Percentiles rank a stretch among this genome's conserved stretches.
Evolutionary conservation across 495 filamentous ascomycete genomes (phyloP).

Genomic region (Trichodelitschia bisporula): DNA sequence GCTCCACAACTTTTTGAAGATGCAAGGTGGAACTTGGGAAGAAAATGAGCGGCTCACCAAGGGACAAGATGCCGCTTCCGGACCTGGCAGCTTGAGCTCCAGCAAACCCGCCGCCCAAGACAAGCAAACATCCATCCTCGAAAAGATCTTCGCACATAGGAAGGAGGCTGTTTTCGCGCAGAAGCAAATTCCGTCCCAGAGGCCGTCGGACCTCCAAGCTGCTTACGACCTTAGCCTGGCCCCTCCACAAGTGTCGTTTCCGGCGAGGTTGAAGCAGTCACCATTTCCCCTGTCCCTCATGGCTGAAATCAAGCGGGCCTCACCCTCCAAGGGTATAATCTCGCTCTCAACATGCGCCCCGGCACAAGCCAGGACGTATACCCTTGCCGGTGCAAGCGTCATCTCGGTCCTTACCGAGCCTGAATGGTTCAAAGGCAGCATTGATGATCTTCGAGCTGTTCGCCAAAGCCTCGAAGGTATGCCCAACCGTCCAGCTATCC

Average conservation of each 20-base stretch:
- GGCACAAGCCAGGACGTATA: slow-evolving; percentile 75
- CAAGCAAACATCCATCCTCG: slow-evolving; percentile 66
- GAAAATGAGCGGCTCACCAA: slow-evolving; percentile 31
- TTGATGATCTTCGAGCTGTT: slow-evolving; percentile 78
- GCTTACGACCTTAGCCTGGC: slow-evolving; percentile 62
- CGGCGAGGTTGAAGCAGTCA: slow-evolving; percentile 51
- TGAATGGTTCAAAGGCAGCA: slow-evolving; percentile 94
- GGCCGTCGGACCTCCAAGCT: slow-evolving; percentile 66
- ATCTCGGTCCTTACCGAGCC: slow-evolving; percentile 96
- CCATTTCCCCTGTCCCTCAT: slow-evolving; percentile 65
- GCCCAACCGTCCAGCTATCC: slow-evolving; percentile 70
- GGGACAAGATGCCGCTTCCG: slow-evolving; percentile 7
- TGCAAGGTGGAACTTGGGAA: slow-evolving; percentile 75
- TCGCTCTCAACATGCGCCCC: slow-evolving; percentile 69
- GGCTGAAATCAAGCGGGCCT: slow-evolving; percentile 93
- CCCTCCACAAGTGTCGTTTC: slow-evolving; percentile 66
- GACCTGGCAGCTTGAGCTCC: no score
- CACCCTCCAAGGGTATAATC: slow-evolving; percentile 89
- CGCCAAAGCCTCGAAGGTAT: slow-evolving; percentile 71
- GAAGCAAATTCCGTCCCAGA: slow-evolving; percentile 63
- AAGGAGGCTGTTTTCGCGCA: slow-evolving; percentile 54
- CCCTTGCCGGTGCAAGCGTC: slow-evolving; percentile 77
- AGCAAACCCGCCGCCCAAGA: slow-evolving; percentile 6
- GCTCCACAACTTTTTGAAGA: slow-evolving; percentile 73
- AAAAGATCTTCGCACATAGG: slow-evolving; percentile 76